Evolutionary conservation across 2,329 filamentous ascomycete genomes (phyloP), one percentile per base, ranked within the genome.

Genomic region (Neodidymelliopsis sp.): DNA sequence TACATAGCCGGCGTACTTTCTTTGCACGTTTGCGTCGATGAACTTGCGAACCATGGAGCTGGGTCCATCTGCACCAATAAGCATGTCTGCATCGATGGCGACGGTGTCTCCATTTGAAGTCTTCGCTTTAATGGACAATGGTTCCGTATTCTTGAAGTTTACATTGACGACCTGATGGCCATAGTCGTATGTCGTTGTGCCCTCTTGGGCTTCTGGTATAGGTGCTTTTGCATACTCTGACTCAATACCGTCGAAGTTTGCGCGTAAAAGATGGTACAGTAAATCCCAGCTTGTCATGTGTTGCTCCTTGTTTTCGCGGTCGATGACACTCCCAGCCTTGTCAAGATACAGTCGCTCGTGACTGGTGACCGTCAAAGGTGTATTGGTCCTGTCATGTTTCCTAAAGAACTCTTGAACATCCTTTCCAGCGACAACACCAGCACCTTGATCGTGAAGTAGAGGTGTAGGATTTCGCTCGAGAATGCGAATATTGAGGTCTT

Each of bases 261-360:
- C 54, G 6, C 65, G 54, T 7, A 67, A 37, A 0, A 69, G 29
- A 25, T 66, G 59, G 16, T 66, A 67, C 10, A 67, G 18, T 28
- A 66, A 30, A 35, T 65, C 66, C 63, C 65, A 68, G 44, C 65
- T 68, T 3, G 61, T 68, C 63, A 65, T 67, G 8, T 55, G 44
- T 37, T 65, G 59, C 22, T 56, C 49, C 10, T 35, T 57, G 10
- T 62, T 42, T 23, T 66, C 57, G 6, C 53, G 41, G 24, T 55
- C 23, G 18, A 66, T 65, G 1, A 59, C 27, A 5, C 56, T 50
- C 8, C 63, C 63, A 2, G 18, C 37, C 22, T 39, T 59, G 24
- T 65, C 46, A 11, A 67, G 55, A 37, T 66, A 64, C 15, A 61
- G 30, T 8, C 62, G 49, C 22, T 59, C 45, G 8, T 59, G 45